phyloP scores from a whole-genome alignment of 495 filamentous ascomycete species.

The Aspergillus nanangensis region DNA sequence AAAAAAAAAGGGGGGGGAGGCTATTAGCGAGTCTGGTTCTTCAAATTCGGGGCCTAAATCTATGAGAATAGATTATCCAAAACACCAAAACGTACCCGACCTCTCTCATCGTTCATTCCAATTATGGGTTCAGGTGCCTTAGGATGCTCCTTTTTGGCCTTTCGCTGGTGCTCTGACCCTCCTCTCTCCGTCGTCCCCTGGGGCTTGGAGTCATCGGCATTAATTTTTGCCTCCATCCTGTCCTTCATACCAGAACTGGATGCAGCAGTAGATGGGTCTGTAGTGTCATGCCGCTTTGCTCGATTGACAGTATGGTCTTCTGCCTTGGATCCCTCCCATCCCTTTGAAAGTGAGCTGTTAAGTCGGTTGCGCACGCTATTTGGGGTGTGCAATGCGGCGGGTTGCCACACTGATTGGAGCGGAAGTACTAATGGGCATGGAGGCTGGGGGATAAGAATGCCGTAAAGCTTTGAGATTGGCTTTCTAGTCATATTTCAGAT shows the following conservation, averaged over 20 bases:
- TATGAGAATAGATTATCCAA: too few relatives aligned
- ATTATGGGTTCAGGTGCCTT: constrained; percentile 61
- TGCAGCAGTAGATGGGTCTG: constrained; percentile 32
- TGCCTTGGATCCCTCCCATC: constrained; percentile 33
- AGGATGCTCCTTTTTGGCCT: constrained; percentile 60
- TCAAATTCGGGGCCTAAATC: too few relatives aligned
- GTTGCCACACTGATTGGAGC: constrained; percentile 14
- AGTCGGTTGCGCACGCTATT: constrained; percentile 11
- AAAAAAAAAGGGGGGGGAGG: constrained; percentile 7
- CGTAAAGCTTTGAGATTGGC: constrained; percentile 8
- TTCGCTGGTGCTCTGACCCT: constrained; percentile 34
- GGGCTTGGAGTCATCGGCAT: constrained; percentile 34
- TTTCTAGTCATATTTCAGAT: constrained; percentile 3
- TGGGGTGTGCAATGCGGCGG: constrained; percentile 3
- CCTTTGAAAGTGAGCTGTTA: constrained; percentile 17
- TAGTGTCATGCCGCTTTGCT: constrained; percentile 36
- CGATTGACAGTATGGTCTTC: constrained; percentile 34
- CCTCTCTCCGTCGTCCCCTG: constrained; percentile 42
- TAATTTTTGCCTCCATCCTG: constrained; percentile 25
- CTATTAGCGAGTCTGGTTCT: too few relatives aligned
- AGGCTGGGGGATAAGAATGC: constrained; percentile 7
- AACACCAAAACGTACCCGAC: constrained; percentile 32
- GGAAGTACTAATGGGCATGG: constrained; percentile 10
- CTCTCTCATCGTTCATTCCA: constrained; percentile 70
- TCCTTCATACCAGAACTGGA: constrained; percentile 35